phyloP scores from a whole-genome alignment of 2,329 filamentous ascomycete species.

The Zasmidium angulare region DNA sequence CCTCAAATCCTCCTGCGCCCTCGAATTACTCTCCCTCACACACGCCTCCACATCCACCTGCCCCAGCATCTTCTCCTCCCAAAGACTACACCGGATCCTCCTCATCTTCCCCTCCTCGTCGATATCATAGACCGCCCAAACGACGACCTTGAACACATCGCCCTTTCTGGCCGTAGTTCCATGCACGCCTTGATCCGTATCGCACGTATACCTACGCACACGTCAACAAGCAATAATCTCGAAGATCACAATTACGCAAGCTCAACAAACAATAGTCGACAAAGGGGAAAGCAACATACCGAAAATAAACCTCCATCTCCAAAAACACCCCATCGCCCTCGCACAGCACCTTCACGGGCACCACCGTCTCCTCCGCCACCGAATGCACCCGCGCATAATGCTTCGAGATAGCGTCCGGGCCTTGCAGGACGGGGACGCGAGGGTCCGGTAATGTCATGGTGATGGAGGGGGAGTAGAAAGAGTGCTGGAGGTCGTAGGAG shows the following conservation, averaged over 20 bases:
- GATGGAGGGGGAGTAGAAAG: conserved; percentile 8
- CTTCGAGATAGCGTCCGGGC: conserved; percentile 6
- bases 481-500: conserved; percentile 11
- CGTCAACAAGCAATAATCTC: neutral
- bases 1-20: conserved; percentile 12
- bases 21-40: conserved; percentile 11
- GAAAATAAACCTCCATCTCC: conserved; percentile 12
- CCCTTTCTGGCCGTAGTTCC: conserved; percentile 8
- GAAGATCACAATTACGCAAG: neutral
- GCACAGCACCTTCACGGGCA: conserved; percentile 10
- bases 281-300: neutral
- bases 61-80: conserved; percentile 14
- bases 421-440: conserved; percentile 1
- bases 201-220: neutral
- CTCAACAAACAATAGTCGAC: neutral
- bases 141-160: conserved; percentile 13
- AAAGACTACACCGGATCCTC: conserved; percentile 11
- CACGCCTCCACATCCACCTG: conserved; percentile 10
- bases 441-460: conserved; percentile 13
- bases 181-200: conserved; percentile 13
- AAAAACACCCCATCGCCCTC: conserved; percentile 12
- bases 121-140: conserved; percentile 16
- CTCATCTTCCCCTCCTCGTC: conserved; percentile 13
- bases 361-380: conserved; percentile 10
- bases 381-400: conserved; percentile 12